A percentile compares a stretch with the other conserved stretches of the same genome.
phyloP scores from a whole-genome alignment of 2,329 filamentous ascomycete genomes.

The Hymenoscyphus occultus region DNA sequence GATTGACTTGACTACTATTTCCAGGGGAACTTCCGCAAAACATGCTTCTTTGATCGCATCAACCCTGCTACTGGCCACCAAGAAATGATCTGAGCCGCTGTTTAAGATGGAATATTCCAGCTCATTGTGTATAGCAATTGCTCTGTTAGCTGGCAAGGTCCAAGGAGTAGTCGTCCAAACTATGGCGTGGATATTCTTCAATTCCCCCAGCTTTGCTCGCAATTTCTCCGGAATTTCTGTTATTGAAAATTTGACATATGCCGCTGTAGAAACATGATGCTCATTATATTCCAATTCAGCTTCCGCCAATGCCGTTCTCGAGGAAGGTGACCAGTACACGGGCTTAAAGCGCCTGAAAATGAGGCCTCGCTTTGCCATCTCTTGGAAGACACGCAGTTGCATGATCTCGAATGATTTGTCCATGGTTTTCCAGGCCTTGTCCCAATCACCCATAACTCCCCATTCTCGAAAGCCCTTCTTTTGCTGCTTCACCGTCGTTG shows the following conservation, averaged over 20 bases:
- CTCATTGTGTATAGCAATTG: slow-evolving; percentile 76
- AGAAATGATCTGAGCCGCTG: slow-evolving; percentile 54
- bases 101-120: slow-evolving; percentile 70
- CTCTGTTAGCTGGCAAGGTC: slow-evolving; percentile 91
- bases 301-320: slow-evolving; percentile 75
- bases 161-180: slow-evolving; percentile 99
- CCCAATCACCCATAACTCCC: slow-evolving; percentile 80
- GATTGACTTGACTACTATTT: slow-evolving; percentile 55
- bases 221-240: slow-evolving; percentile 45
- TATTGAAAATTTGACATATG: slow-evolving; percentile 79
- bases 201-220: slow-evolving; percentile 38
- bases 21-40: slow-evolving; percentile 34
- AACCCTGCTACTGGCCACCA: slow-evolving; percentile 71
- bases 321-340: slow-evolving; percentile 83
- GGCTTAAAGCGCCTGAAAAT: slow-evolving; percentile 79
- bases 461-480: slow-evolving; percentile 71
- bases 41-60: slow-evolving; percentile 52
- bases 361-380: slow-evolving; percentile 69
- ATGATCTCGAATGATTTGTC: slow-evolving; percentile 69
- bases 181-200: slow-evolving; percentile 63
- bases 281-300: slow-evolving; percentile 83
- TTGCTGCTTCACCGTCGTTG: slow-evolving; percentile 66
- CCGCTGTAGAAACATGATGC: slow-evolving; percentile 66
- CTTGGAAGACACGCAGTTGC: slow-evolving; percentile 72
- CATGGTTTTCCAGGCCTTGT: slow-evolving; percentile 75